phyloP scores from a whole-genome alignment of 306 rosid species.

The Carpinus viminea region DNA sequence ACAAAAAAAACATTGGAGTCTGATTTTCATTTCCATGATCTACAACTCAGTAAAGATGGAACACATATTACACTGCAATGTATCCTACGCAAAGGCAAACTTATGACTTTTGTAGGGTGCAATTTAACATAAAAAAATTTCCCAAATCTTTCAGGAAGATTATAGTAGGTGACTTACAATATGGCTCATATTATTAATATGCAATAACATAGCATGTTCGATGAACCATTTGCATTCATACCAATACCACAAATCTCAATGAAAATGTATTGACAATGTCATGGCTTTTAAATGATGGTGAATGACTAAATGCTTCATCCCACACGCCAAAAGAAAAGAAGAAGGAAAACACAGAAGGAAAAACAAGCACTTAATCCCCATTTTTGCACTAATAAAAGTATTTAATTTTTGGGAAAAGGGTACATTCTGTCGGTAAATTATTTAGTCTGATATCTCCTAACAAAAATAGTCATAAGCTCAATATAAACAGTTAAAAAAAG shows the following conservation, averaged over 20 bases:
- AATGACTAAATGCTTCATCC: neutral
- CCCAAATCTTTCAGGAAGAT: neutral
- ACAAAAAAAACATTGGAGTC: slow-evolving; percentile 26
- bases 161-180: neutral
- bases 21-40: slow-evolving; percentile 17
- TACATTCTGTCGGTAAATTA: neutral
- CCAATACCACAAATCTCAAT: neutral
- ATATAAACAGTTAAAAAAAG: too few species aligned
- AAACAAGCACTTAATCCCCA: neutral
- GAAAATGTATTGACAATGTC: neutral
- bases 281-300: neutral
- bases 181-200: neutral
- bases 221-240: neutral
- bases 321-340: neutral
- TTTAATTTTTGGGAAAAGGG: neutral
- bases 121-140: neutral
- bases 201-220: neutral
- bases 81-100: neutral
- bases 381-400: neutral
- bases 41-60: neutral
- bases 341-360: neutral
- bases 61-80: neutral
- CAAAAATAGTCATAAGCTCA: too few species aligned
- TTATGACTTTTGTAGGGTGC: neutral
- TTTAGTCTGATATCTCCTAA: neutral